Base-by-base conservation (phyloP, 2,329 filamentous ascomycete species). In the Fusarium mangiferae region DNA sequence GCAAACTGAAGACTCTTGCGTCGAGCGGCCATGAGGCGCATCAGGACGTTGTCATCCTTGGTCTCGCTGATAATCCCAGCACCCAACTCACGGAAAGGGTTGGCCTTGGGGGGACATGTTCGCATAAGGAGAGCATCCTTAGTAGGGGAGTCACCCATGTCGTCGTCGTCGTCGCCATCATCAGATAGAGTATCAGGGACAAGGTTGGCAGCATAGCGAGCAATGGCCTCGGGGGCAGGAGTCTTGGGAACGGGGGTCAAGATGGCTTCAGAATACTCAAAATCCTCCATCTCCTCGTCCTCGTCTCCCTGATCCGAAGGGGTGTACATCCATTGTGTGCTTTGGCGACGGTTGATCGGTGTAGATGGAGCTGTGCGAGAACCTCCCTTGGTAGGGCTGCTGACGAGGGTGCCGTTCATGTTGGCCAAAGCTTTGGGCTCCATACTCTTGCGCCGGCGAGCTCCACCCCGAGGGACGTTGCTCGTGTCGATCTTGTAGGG, bases 1-100 rank as follows among this genome's bases (percentile, higher is more conserved):
- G 92, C 92, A 84, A 91, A 94, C 78, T 94, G 92, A 81, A 94
- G 80, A 78, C 92, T 96, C 88, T 94, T 94, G 69, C 93, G 87
- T 69, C 93, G 87, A 2, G 92, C 93, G 17, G 91, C 90, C 86
- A 93, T 90, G 69, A 95, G 83, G 54, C 90, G 86, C 82, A 89
- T 86, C 70, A 90, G 83, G 62, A 93, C 85, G 26, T 84, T 84
- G 76, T 89, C 84, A 76, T 91, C 87, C 81, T 89, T 89, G 57
- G 88, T 84, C 56, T 81, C 82, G 63, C 81, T 82, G 62, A 90
- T 78, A 9, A 89, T 80, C 2, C 85, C 84, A 10, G 82, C 78
- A 18, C 85, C 86, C 56, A 87, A 78, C 60, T 85, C 82, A 41
- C 76, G 68, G 64, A 78, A 81, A 20, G 72, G 72, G 49, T 78